phyloP scores from a whole-genome alignment of 2,329 filamentous ascomycete species.

The Claviceps lovelessii region DNA sequence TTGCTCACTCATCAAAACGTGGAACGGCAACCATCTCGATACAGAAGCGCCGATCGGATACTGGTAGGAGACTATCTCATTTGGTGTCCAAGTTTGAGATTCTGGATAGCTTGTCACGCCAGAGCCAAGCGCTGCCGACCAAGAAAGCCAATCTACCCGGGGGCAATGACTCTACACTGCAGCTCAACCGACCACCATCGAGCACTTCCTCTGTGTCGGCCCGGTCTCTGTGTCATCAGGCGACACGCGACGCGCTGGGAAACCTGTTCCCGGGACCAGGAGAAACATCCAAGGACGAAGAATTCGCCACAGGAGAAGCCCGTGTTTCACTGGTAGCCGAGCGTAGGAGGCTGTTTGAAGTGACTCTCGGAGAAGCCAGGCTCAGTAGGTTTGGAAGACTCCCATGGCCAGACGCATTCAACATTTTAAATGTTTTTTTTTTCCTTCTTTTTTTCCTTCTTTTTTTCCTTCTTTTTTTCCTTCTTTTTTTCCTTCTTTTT shows the following conservation, averaged over 20 bases:
- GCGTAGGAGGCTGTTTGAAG: constrained; percentile 12
- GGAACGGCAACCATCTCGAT: neutral
- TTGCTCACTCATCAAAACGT: neutral
- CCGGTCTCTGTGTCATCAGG: neutral
- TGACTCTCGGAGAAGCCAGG: neutral
- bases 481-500: no score
- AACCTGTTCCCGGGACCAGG: no score
- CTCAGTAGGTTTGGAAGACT: neutral
- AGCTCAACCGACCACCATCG: constrained; percentile 1
- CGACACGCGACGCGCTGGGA: neutral
- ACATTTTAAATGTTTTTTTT: neutral
- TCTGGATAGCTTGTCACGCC: constrained; percentile 11
- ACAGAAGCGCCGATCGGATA: neutral
- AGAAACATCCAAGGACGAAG: neutral
- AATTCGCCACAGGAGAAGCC: neutral
- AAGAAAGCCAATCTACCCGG: neutral
- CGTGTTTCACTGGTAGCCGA: constrained; percentile 12
- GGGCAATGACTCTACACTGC: neutral
- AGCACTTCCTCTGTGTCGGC: neutral
- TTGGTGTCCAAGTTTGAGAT: constrained; percentile 23
- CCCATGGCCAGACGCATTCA: neutral
- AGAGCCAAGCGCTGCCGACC: neutral
- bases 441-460: no score
- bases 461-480: no score
- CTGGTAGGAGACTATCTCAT: constrained; percentile 12